These are phyloP conservation scores for Rhynchosporium secalis DNA, from an alignment of 2,329 filamentous ascomycete species.

Conservation along the genomic window DNA sequence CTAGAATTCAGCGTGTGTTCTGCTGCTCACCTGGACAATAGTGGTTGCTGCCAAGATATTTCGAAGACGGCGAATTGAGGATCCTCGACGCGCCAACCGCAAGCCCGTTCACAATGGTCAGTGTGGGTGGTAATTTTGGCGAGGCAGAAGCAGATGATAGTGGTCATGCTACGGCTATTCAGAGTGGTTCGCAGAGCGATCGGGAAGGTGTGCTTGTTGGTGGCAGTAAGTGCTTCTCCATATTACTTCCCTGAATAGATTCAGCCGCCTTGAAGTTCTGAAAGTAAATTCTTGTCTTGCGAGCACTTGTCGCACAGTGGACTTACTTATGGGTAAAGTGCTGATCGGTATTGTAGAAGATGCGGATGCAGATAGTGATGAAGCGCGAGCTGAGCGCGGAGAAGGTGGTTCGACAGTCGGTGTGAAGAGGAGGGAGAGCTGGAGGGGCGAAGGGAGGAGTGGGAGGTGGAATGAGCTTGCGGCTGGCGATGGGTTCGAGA, in stretches of 20 bases:
- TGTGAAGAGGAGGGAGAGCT: conserved; percentile 24
- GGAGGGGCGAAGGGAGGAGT: conserved; percentile 31
- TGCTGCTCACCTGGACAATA: background rate
- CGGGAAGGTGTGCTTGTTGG: conserved; percentile 22
- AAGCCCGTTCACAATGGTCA: conserved; percentile 40
- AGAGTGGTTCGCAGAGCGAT: conserved; percentile 21
- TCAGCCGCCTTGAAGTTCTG: too few relatives aligned
- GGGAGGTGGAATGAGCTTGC: conserved; percentile 19
- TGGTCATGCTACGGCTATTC: conserved; percentile 25
- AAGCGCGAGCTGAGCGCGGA: conserved; percentile 32
- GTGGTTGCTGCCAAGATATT: conserved; percentile 44
- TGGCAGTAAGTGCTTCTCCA: conserved; percentile 1
- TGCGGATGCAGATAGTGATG: conserved; percentile 8
- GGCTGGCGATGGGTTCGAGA: conserved; percentile 33
- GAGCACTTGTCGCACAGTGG: background rate
- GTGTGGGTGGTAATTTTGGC: conserved; percentile 37
- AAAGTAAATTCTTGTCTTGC: too few relatives aligned
- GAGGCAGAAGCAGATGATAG: conserved; percentile 39
- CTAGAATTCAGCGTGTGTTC: background rate
- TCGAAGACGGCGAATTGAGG: conserved; percentile 33
- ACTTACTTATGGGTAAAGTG: background rate
- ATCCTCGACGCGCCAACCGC: conserved; percentile 68
- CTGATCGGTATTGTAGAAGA: background rate
- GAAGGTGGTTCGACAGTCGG: conserved; percentile 27
- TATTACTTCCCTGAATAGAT: too few relatives aligned